phyloP scores from a whole-genome alignment of 1,284 basidiomycete species.

The Termitomyces sp. region DNA sequence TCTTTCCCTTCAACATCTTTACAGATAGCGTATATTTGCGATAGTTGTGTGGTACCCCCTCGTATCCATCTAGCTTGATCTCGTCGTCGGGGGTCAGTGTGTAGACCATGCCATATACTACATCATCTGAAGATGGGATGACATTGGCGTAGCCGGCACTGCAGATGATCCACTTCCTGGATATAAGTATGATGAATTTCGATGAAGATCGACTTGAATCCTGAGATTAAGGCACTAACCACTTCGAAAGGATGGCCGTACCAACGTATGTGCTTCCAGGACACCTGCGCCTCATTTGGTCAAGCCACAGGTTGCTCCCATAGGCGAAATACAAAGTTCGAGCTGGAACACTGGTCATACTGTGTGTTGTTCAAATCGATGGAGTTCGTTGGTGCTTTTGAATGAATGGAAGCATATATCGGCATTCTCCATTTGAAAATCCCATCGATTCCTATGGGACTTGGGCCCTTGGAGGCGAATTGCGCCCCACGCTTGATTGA shows the following conservation, averaged over 20 bases:
- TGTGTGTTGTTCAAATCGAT: neutral
- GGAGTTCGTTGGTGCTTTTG: neutral
- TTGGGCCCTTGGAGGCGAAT: too few relatives aligned
- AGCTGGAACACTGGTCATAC: neutral
- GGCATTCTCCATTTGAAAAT: neutral
- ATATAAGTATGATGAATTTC: neutral
- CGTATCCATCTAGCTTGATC: constrained; percentile 28
- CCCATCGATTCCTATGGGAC: too few relatives aligned
- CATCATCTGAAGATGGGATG: constrained; percentile 26
- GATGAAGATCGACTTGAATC: neutral
- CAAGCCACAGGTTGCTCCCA: constrained; percentile 44
- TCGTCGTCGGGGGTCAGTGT: constrained; percentile 32
- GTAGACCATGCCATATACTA: constrained; percentile 41
- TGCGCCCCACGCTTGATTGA: too few relatives aligned
- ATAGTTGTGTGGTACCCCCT: constrained; percentile 30
- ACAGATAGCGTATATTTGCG: constrained; percentile 25
- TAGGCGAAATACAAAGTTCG: constrained; percentile 41
- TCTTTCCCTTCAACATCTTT: constrained; percentile 10
- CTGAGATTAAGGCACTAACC: constrained; percentile 26
- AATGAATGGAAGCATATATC: neutral
- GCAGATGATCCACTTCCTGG: constrained; percentile 45
- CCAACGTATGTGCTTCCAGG: constrained; percentile 38
- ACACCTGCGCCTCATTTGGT: constrained; percentile 41
- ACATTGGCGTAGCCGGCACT: constrained; percentile 39
- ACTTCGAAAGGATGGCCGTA: constrained; percentile 32